phyloP scores from a whole-genome alignment of 2,329 filamentous ascomycete genomes.

The Ceratocystis lukuohia region DNA sequence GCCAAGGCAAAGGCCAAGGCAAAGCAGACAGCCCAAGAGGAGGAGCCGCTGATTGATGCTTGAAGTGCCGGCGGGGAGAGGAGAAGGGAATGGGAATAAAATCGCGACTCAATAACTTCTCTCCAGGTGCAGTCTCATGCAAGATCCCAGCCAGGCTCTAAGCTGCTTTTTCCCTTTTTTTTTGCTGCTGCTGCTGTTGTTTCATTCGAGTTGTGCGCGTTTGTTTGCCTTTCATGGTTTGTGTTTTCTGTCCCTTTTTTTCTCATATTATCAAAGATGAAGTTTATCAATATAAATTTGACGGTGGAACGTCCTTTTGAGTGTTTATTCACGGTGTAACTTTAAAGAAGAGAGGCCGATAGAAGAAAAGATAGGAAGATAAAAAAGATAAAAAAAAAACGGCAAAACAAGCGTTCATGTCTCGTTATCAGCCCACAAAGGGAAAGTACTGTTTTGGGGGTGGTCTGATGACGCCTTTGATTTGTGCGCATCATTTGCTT shows the following conservation, averaged over 20 bases:
- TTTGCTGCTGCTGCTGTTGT: neutral
- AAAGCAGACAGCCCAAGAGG: slow-evolving; percentile 33
- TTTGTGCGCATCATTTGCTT: neutral
- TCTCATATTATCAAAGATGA: neutral
- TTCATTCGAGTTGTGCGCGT: neutral
- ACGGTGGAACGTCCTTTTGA: neutral
- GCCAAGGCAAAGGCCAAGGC: slow-evolving; percentile 50
- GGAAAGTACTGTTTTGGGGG: neutral
- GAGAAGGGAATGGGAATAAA: neutral
- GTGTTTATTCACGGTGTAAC: neutral
- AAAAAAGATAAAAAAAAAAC: neutral
- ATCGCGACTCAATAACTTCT: neutral
- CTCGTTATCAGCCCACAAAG: neutral
- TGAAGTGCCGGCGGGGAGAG: slow-evolving; percentile 24
- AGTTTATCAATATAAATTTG: neutral
- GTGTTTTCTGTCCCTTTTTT: neutral
- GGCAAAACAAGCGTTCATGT: neutral
- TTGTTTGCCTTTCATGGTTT: neutral
- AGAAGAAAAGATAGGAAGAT: neutral
- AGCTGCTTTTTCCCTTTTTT: neutral
- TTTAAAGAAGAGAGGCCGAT: neutral
- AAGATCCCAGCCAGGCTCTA: neutral
- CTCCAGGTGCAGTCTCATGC: neutral
- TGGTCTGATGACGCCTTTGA: neutral
- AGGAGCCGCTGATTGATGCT: slow-evolving; percentile 50